Evolutionary conservation across 148 eudicot species (phyloP).

Genomic region (Agrostemma githago): DNA sequence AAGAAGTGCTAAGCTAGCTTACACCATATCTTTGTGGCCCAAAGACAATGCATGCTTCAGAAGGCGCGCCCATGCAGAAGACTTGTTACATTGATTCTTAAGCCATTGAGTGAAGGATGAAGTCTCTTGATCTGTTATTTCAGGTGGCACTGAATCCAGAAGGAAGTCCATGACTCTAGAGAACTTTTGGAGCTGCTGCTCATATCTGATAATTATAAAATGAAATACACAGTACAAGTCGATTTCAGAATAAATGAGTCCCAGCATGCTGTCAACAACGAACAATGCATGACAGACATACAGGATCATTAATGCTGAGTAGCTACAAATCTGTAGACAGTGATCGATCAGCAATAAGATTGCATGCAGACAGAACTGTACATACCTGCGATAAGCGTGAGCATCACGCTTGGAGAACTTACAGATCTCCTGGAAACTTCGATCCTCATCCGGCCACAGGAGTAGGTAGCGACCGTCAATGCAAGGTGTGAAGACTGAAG

Average conservation of each 20-base stretch:
- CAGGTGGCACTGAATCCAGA: slow-evolving; percentile 18
- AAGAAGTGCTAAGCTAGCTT: not conserved
- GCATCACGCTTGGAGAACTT: slow-evolving; percentile 9
- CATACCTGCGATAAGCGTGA: slow-evolving; percentile 7
- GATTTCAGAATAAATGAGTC: too few species aligned
- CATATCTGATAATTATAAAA: slow-evolving; percentile 13
- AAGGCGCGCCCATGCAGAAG: slow-evolving; percentile 4
- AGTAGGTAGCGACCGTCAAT: slow-evolving; percentile 5
- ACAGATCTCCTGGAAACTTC: not conserved
- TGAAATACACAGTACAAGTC: too few species aligned
- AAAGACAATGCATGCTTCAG: slow-evolving; percentile 9
- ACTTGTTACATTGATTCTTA: not conserved
- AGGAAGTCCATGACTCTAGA: slow-evolving; percentile 7
- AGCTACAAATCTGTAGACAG: not conserved
- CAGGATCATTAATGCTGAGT: not conserved
- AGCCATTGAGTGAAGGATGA: slow-evolving; percentile 7
- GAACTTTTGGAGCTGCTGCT: slow-evolving; percentile 13
- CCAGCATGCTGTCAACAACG: too few species aligned
- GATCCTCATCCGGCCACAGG: slow-evolving; percentile 3
- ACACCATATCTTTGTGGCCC: slow-evolving; percentile 18
- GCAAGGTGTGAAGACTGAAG: slow-evolving; percentile 1
- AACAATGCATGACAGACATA: too few species aligned
- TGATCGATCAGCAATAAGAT: not conserved
- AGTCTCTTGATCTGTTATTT: not conserved
- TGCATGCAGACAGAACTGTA: not conserved